Evolutionary conservation across 2,329 filamentous ascomycete genomes (phyloP), one percentile per base, ranked within the genome.

Genomic region (Amphichorda felina): DNA sequence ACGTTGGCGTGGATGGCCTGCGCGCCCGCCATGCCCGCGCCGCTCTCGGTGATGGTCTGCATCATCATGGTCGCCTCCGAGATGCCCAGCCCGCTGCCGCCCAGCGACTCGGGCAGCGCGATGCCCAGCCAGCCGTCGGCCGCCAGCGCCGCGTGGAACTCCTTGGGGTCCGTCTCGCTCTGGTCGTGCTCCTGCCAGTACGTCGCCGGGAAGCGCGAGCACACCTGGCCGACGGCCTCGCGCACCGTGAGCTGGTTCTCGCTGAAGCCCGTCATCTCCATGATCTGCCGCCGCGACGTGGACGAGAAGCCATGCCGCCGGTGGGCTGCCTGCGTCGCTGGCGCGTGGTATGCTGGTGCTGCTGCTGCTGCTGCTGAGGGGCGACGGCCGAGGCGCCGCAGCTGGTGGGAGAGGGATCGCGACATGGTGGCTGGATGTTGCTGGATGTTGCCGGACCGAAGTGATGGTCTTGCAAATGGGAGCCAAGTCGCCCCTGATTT

Each of bases 61-160:
- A 91, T 71, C 82, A 91, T 89, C 71, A 89, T 82, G 1, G 79
- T 84, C 1, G 84, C 84, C 51, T 91, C 84, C 1, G 80, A 79
- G 25, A 93, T 86, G 8, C 77, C 83, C 8, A 93, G 57, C 0
- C 80, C 82, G 1, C 81, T 70, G 1, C 84, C 85, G 3, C 85
- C 84, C 0, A 86, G 67, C 0, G 72, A 64, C 50, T 87, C 81
- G 0, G 83, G 82, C 4, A 91, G 60, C 0, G 82, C 82, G 44
- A 89, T 87, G 3, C 84, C 84, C 28, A 91, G 70, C 82, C 82
- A 91, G 6, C 85, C 83, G 43, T 78, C 80, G 38, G 73, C 72
- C 7, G 84, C 79, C 8, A 91, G 57, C 0, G 80, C 80, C 1
- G 78, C 72, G 51, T 91, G 83, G 28, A 93, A 77, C 25, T 86